These are phyloP conservation scores for Capsicum baccatum DNA, from an alignment of 257 asterid species.

Conservation along the genomic window DNA sequence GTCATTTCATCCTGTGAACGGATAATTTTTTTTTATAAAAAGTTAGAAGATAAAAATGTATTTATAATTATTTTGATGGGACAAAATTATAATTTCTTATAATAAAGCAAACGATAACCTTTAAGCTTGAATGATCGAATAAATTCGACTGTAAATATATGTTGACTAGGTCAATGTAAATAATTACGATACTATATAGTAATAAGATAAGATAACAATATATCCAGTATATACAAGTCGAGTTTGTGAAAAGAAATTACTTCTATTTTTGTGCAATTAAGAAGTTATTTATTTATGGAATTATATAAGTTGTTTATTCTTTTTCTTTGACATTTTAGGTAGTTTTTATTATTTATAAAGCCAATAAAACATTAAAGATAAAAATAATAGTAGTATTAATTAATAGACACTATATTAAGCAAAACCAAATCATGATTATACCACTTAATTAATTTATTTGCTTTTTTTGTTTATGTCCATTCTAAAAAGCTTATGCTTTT, in stretches of 20 bases:
- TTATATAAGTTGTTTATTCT: too few species aligned
- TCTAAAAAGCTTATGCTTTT: not conserved
- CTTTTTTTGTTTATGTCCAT: not conserved
- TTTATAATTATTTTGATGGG: not conserved
- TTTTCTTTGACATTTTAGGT: not conserved
- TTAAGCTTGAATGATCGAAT: too few species aligned
- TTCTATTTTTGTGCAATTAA: too few species aligned
- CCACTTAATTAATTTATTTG: not conserved
- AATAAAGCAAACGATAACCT: too few species aligned
- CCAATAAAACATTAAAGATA: not conserved
- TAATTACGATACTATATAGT: not conserved
- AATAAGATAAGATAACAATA: too few species aligned
- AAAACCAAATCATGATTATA: conserved; percentile 13
- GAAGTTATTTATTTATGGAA: too few species aligned
- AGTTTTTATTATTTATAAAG: not conserved
- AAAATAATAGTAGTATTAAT: not conserved
- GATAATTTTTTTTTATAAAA: not conserved
- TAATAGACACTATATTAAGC: not conserved
- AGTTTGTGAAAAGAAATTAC: too few species aligned
- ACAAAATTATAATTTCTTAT: not conserved
- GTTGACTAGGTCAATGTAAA: not conserved
- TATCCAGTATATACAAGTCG: too few species aligned
- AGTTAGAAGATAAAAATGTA: not conserved
- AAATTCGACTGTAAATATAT: too few species aligned
- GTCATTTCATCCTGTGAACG: not conserved